Conservation (phyloP, 768 basidiomycete species). For the Galerina sulciceps region DNA sequence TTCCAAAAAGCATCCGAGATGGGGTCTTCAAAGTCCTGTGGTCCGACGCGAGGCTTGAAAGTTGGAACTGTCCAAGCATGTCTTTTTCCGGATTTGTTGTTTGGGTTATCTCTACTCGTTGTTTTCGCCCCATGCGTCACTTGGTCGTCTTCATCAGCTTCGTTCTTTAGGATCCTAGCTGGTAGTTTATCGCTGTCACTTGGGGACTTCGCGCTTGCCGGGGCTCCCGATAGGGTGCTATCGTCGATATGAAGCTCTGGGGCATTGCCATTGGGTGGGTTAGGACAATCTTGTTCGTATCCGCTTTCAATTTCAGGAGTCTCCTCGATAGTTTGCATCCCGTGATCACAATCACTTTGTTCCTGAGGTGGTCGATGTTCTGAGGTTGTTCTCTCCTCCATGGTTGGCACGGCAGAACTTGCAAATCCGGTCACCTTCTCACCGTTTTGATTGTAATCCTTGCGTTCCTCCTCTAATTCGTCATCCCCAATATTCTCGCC, state of each 20-base stretch:
- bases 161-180: constrained; percentile 44
- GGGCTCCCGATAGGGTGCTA: constrained; percentile 55
- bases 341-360: constrained; percentile 21
- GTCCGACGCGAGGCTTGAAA: constrained; percentile 72
- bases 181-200: constrained; percentile 51
- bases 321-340: constrained; percentile 11
- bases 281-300: constrained; percentile 2
- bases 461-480: constrained; percentile 51
- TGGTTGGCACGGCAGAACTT: constrained; percentile 64
- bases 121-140: constrained; percentile 52
- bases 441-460: constrained; percentile 55
- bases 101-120: constrained; percentile 57
- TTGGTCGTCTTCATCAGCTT: constrained; percentile 52
- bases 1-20: constrained; percentile 89
- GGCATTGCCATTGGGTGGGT: constrained; percentile 9
- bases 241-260: constrained; percentile 42
- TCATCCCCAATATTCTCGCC: constrained; percentile 46
- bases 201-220: constrained; percentile 51
- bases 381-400: constrained; percentile 67
- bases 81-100: constrained; percentile 53
- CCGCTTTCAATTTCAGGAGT: constrained; percentile 1
- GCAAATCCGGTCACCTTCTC: constrained; percentile 59
- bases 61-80: constrained; percentile 64
- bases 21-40: constrained; percentile 87
- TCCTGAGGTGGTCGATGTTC: constrained; percentile 49